Conservation (phyloP, 2,329 filamentous ascomycete species). For the Aulographum hederae region DNA sequence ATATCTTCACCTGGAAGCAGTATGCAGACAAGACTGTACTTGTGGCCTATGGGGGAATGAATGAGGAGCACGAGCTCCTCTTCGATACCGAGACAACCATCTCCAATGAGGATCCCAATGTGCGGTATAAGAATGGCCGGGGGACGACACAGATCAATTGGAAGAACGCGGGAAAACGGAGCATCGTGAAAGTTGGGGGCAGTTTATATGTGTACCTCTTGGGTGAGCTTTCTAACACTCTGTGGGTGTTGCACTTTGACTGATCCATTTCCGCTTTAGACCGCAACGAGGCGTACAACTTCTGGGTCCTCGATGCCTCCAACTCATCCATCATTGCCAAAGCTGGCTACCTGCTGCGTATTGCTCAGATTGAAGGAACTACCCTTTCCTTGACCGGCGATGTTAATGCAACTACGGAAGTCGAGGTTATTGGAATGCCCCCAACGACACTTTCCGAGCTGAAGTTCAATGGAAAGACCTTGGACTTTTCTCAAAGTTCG, state of each 20-base stretch:
- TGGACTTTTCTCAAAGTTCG: conserved; percentile 16
- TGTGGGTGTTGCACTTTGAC: no score
- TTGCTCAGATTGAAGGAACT: conserved; percentile 32
- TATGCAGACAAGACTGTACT: conserved; percentile 40
- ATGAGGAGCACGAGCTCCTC: conserved; percentile 45
- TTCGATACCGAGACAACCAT: no score
- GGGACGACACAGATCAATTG: no score
- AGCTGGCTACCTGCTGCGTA: conserved; percentile 45
- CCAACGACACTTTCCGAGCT: conserved; percentile 31
- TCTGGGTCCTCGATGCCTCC: conserved; percentile 40
- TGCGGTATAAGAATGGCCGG: no score
- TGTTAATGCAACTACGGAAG: conserved; percentile 45
- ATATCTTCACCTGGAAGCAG: conserved; percentile 42
- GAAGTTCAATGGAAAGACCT: conserved; percentile 38
- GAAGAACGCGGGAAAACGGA: no score
- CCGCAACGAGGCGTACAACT: conserved; percentile 49
- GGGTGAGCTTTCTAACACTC: no score
- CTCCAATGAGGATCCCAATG: no score
- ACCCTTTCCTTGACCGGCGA: conserved; percentile 49
- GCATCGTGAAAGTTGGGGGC: neutral
- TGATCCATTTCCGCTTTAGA: no score
- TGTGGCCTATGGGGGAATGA: conserved; percentile 43
- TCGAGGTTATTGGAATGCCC: conserved; percentile 50
- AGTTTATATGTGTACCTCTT: neutral
- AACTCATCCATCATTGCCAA: conserved; percentile 34